These are phyloP conservation scores for Leishmania turanica DNA, from an alignment of 208 protist species.

Conservation along the genomic window DNA sequence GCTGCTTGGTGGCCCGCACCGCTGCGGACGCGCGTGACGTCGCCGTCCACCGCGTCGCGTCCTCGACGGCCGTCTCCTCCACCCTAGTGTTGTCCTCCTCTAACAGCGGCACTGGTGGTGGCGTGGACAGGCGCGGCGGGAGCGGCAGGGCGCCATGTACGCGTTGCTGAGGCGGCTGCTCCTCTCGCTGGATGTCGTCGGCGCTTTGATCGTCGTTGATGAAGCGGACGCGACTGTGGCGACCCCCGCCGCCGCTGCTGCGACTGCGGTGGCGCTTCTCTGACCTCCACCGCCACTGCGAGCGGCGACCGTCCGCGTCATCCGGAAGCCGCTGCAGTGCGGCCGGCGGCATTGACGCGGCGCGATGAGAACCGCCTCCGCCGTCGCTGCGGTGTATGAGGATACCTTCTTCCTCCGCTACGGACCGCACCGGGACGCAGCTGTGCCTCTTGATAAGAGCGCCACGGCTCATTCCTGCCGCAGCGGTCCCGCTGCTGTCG, in stretches of 20 bases:
- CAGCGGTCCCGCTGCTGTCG: constrained; percentile 40
- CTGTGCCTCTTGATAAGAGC: constrained; percentile 11
- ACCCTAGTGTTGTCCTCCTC: not conserved
- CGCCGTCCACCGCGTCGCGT: constrained; percentile 46
- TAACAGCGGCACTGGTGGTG: constrained; percentile 28
- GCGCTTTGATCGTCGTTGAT: constrained; percentile 24
- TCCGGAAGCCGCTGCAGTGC: not conserved
- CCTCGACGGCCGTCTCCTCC: constrained; percentile 10
- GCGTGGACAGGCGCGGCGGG: constrained; percentile 21
- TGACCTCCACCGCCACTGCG: constrained; percentile 11
- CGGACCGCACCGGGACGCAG: constrained; percentile 10
- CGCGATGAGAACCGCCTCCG: constrained; percentile 2
- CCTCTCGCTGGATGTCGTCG: not conserved
- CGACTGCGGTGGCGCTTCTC: constrained; percentile 32
- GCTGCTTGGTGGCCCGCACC: constrained; percentile 73
- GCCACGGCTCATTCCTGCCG: not conserved
- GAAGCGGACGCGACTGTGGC: constrained; percentile 38
- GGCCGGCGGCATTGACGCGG: constrained; percentile 13
- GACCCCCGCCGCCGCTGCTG: constrained; percentile 28
- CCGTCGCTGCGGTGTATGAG: constrained; percentile 18
- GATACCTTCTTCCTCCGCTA: constrained; percentile 20
- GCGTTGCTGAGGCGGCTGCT: constrained; percentile 2
- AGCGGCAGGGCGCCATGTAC: constrained; percentile 12
- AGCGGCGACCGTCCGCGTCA: not conserved
- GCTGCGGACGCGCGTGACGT: constrained; percentile 36